phyloP scores from a whole-genome alignment of 805 yeast genomes.

The Zygotorulaspora sp. region DNA sequence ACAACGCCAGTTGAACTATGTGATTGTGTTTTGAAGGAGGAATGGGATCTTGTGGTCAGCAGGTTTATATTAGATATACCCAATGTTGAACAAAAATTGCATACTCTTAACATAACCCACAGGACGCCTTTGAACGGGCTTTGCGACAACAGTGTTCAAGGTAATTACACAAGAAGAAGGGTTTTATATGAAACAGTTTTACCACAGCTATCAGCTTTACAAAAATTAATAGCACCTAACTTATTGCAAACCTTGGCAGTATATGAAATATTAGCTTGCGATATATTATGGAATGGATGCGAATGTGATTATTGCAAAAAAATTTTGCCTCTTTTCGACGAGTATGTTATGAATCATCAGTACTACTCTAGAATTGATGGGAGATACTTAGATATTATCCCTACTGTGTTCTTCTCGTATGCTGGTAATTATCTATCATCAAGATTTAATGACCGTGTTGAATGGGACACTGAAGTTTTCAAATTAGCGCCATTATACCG shows the following conservation, averaged over 20 bases:
- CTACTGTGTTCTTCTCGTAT: slow-evolving; percentile 52
- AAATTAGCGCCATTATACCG: slow-evolving; percentile 34
- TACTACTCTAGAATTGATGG: slow-evolving; percentile 47
- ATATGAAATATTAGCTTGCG: slow-evolving; percentile 67
- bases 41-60: slow-evolving; percentile 50
- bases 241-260: slow-evolving; percentile 56
- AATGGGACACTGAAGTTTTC: slow-evolving; percentile 34
- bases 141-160: slow-evolving; percentile 64
- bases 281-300: slow-evolving; percentile 75
- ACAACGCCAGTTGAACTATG: slow-evolving; percentile 35
- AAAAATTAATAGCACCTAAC: slow-evolving; percentile 52
- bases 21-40: slow-evolving; percentile 47
- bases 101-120: slow-evolving; percentile 50
- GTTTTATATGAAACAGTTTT: slow-evolving; percentile 46
- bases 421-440: slow-evolving; percentile 43
- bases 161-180: slow-evolving; percentile 60
- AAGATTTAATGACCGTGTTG: slow-evolving; percentile 29
- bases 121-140: slow-evolving; percentile 54
- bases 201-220: slow-evolving; percentile 42
- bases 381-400: slow-evolving; percentile 54
- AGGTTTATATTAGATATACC: slow-evolving; percentile 40
- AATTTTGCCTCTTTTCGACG: slow-evolving; percentile 50
- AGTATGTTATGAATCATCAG: slow-evolving; percentile 59
- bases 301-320: slow-evolving; percentile 53
- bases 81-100: slow-evolving; percentile 30